A percentile compares a stretch with the other conserved stretches of the same genome.
Evolutionary conservation across 805 yeast genomes (phyloP).

Genomic region (Saturnispora ahearnii): DNA sequence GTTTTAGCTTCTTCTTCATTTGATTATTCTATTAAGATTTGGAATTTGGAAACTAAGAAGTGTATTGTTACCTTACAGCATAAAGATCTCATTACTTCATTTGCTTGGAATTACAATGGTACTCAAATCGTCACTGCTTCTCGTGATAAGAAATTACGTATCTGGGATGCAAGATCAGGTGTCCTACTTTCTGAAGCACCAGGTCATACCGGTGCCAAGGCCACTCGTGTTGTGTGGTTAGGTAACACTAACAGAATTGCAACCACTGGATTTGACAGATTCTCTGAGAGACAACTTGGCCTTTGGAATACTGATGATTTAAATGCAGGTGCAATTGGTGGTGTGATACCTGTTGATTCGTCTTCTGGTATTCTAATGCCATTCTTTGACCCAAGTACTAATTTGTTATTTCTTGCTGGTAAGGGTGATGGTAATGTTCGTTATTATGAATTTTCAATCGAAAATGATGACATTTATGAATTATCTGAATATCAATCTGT

Average conservation of each 20-base stretch:
- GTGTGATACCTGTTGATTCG: conserved; percentile 77
- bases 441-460: conserved; percentile 68
- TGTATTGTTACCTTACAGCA: conserved; percentile 69
- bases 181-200: conserved; percentile 71
- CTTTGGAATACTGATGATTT: conserved; percentile 80
- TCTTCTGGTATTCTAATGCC: conserved; percentile 94
- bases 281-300: conserved; percentile 92
- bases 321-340: conserved; percentile 78
- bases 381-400: conserved; percentile 71
- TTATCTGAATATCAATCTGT: conserved; percentile 83
- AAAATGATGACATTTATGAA: conserved; percentile 67
- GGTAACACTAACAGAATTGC: conserved; percentile 78
- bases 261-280: conserved; percentile 89
- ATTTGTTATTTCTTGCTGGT: conserved; percentile 83
- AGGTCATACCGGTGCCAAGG: conserved; percentile 91
- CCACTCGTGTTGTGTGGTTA: conserved; percentile 81
- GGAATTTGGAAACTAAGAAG: conserved; percentile 77
- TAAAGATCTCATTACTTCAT: conserved; percentile 86
- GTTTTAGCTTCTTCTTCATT: conserved; percentile 84
- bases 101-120: conserved; percentile 87
- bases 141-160: conserved; percentile 81
- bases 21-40: conserved; percentile 84
- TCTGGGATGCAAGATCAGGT: conserved; percentile 83
- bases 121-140: conserved; percentile 77
- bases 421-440: conserved; percentile 98